Base-by-base conservation (phyloP, 371 early-diverging fungal species). In the Mortierella sp. region DNA sequence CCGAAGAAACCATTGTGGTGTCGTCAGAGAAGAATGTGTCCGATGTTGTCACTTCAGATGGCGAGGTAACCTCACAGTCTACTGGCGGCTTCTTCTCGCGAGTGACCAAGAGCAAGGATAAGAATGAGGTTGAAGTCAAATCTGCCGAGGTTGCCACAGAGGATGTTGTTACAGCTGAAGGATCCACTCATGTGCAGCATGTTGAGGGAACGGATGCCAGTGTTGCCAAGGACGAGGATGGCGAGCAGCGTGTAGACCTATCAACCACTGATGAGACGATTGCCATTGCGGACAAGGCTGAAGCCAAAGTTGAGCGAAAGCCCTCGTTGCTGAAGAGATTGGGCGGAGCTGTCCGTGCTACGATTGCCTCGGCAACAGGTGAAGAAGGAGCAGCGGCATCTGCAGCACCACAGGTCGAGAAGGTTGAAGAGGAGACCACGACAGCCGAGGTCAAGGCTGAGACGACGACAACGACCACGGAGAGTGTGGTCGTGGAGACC, bases 71-170 rank as follows among this genome's bases (percentile, higher is more conserved):
- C 28, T 61, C 78, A 0, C 58, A 65, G 48, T 65, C 78, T 4
- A 5, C 53, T 13, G 78, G 56, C 21, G 78, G 78, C 21, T 76
- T 76, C 71, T 70, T 76, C 70, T 76, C 78, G 0, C 61, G 66
- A 4, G 55, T 76, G 61, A 70, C 70, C 41, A 69, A 65, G 62
- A 59, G 66, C 46, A 42, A 65, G 56, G 71, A 69, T 48, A 76
- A 65, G 78, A 69, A 76, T 38, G 78, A 76, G 50, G 78, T 76
- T 10, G 78, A 76, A 24, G 78, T 76, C 67, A 76, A 76, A 60
- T 70, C 70, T 21, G 61, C 63, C 27, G 78, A 69, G 31, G 47
- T 76, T 26, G 19, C 51, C 21, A 54, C 66, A 14, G 78, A 76
- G 50, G 70, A 76, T 54, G 66, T 76, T 8, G 19, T 64, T 48